A percentile compares a stretch with the other conserved stretches of the same genome.
Conservation (phyloP, 106 monocot species). For the Agapanthus africanus region DNA sequence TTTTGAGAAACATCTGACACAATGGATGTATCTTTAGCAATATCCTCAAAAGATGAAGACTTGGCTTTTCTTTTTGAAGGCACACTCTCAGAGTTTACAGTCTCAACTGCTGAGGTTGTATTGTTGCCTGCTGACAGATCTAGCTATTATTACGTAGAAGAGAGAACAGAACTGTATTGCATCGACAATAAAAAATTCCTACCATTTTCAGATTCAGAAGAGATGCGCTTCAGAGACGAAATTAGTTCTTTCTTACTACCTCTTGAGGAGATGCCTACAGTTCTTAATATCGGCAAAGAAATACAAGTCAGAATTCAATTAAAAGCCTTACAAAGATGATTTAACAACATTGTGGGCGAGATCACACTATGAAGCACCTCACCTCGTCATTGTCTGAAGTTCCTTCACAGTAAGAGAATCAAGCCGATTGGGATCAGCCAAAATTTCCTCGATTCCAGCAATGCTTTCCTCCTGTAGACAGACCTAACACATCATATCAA, state of each 20-base stretch:
- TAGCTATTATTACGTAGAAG: not conserved
- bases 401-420: no score
- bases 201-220: constrained; percentile 22
- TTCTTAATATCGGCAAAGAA: no score
- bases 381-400: no score
- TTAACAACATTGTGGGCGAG: no score
- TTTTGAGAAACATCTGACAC: constrained; percentile 23
- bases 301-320: no score
- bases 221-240: constrained; percentile 43
- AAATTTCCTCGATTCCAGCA: no score
- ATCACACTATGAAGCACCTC: no score
- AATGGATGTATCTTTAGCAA: constrained; percentile 11
- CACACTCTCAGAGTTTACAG: not conserved
- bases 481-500: no score
- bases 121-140: constrained; percentile 14
- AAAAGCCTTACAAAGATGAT: no score
- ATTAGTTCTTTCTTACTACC: constrained; percentile 69
- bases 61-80: constrained; percentile 36
- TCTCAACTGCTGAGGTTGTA: constrained; percentile 3
- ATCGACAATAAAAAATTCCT: no score
- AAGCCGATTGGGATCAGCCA: no score
- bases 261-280: constrained; percentile 45
- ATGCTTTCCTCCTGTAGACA: no score
- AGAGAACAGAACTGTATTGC: not conserved
- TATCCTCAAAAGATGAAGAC: constrained; percentile 8